phyloP scores from a whole-genome alignment of 2,329 filamentous ascomycete species.

The Lachnellula hyalina region DNA sequence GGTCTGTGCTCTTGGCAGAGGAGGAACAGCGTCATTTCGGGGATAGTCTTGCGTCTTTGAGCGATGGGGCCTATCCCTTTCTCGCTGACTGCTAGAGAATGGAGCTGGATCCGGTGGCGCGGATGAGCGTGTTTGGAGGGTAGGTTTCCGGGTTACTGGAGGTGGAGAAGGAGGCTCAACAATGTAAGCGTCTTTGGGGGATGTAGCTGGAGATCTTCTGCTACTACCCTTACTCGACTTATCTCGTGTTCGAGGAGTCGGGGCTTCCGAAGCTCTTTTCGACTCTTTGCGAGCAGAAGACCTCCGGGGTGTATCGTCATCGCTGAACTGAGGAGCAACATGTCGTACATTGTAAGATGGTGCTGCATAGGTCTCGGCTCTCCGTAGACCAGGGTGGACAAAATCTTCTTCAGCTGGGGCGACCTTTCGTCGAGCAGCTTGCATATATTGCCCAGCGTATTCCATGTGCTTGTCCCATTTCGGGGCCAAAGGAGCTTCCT shows the following conservation, averaged over 20 bases:
- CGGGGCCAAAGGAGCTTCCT: conserved; percentile 16
- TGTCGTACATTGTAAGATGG: conserved; percentile 24
- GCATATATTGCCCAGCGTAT: conserved; percentile 28
- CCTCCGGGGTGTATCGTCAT: conserved; percentile 29
- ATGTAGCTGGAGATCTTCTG: conserved; percentile 9
- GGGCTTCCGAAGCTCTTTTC: conserved; percentile 24
- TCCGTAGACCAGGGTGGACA: conserved; percentile 15
- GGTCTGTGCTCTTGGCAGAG: conserved; percentile 26
- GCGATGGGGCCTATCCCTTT: conserved; percentile 24
- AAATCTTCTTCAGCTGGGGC: conserved; percentile 10
- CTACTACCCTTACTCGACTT: conserved; percentile 8
- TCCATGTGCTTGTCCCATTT: conserved; percentile 26
- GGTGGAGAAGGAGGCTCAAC: conserved; percentile 28
- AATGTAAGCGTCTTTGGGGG: conserved; percentile 17
- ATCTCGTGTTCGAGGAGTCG: conserved; percentile 17
- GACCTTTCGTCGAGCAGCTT: conserved; percentile 25
- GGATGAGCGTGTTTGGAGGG: conserved; percentile 25
- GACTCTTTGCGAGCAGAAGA: conserved; percentile 26
- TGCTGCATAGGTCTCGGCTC: conserved; percentile 28
- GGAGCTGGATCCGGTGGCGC: conserved; percentile 21
- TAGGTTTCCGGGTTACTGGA: conserved; percentile 20
- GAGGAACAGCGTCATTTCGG: conserved; percentile 20
- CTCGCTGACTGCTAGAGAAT: background rate
- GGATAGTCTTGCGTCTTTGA: conserved; percentile 29
- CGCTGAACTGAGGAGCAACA: conserved; percentile 21